Conservation (phyloP, 225 moss, liverwort and hornwort species). For the Takakia lepidozioides region DNA sequence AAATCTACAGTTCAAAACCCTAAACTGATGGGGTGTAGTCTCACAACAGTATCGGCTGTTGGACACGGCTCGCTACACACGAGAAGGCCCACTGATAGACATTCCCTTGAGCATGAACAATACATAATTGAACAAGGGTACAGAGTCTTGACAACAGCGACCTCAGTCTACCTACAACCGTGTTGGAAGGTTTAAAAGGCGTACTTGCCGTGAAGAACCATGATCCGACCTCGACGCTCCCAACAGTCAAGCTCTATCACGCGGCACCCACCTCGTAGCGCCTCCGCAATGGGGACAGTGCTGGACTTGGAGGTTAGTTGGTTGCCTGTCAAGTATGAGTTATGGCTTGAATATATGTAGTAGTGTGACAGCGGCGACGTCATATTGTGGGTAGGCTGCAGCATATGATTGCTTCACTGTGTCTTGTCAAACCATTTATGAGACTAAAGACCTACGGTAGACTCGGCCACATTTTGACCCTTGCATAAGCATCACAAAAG, state of each 20-base stretch:
- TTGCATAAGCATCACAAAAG: not conserved
- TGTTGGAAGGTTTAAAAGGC: constrained; percentile 1
- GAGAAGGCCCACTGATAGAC: too few species aligned
- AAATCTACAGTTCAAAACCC: too few species aligned
- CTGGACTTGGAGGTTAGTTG: constrained; percentile 78
- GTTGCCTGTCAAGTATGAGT: constrained; percentile 90
- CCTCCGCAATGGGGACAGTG: constrained; percentile 48
- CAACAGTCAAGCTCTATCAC: constrained; percentile 93
- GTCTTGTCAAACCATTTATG: not conserved
- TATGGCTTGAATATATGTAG: constrained; percentile 76
- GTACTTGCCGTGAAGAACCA: constrained; percentile 89
- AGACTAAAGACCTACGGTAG: not conserved
- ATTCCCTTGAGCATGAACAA: too few species aligned
- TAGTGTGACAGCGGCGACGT: constrained; percentile 69
- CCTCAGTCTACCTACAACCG: too few species aligned
- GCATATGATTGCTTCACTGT: constrained; percentile 9
- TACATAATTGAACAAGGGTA: too few species aligned
- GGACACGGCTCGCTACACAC: too few species aligned
- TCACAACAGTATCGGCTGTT: too few species aligned
- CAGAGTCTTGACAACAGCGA: too few species aligned
- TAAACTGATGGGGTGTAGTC: too few species aligned
- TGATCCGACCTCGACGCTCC: constrained; percentile 59
- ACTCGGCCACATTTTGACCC: too few species aligned
- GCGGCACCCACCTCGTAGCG: constrained; percentile 61
- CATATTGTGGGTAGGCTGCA: constrained; percentile 76